Evolutionary conservation across 768 basidiomycete genomes (phyloP).

Genomic region (Naganishia randhawae): DNA sequence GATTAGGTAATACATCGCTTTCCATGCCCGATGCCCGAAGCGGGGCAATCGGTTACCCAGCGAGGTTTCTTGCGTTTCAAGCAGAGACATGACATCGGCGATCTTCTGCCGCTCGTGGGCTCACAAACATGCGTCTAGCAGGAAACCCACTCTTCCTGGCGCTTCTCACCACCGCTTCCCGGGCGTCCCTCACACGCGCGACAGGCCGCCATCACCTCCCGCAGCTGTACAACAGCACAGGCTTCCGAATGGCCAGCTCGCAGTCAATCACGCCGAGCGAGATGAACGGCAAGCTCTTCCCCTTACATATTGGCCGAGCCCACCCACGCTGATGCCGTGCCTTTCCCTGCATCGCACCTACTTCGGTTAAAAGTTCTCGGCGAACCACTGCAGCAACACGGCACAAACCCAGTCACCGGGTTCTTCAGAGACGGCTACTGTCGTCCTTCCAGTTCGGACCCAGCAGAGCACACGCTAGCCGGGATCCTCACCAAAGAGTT

Average conservation of each 20-base stretch:
- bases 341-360: neutral
- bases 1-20: too few species aligned
- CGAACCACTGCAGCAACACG: constrained; percentile 17
- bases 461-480: constrained; percentile 46
- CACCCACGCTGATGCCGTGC: neutral
- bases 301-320: too few species aligned
- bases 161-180: too few species aligned
- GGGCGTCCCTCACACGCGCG: too few species aligned
- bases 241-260: constrained; percentile 18
- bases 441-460: constrained; percentile 32
- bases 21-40: too few species aligned
- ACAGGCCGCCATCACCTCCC: neutral
- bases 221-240: neutral
- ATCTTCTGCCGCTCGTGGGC: too few species aligned
- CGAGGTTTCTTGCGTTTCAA: too few species aligned
- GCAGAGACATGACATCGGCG: too few species aligned
- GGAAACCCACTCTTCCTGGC: too few species aligned
- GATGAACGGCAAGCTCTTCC: neutral
- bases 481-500: constrained; percentile 46
- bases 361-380: neutral
- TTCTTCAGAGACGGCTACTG: constrained; percentile 28
- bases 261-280: neutral
- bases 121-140: too few species aligned
- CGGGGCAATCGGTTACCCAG: too few species aligned
- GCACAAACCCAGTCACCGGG: constrained; percentile 6